These are phyloP conservation scores for Eutrema heterophyllum DNA, from an alignment of 345 rosid species.

Conservation along the genomic window DNA sequence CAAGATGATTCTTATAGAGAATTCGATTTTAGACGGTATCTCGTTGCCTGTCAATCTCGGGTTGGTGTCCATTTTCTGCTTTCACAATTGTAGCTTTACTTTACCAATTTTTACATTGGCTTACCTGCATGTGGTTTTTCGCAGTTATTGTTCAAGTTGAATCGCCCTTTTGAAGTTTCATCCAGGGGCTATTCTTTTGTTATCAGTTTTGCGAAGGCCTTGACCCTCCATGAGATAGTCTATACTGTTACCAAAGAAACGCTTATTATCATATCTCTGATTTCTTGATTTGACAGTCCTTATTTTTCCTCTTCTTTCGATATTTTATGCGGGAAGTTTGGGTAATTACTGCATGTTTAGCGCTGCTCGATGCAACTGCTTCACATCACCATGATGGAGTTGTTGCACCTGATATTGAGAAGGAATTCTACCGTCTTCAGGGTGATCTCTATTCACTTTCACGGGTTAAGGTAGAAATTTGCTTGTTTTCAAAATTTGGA, in stretches of 20 bases:
- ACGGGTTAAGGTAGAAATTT: constrained; percentile 68
- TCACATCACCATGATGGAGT: constrained; percentile 62
- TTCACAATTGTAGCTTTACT: constrained; percentile 15
- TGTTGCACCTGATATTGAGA: constrained; percentile 70
- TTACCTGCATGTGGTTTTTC: constrained; percentile 13
- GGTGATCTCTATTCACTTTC: constrained; percentile 96
- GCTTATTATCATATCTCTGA: background rate
- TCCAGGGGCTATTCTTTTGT: constrained; percentile 84
- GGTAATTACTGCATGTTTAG: constrained; percentile 88
- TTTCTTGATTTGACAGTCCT: constrained; percentile 22
- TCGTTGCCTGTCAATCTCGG: constrained; percentile 89
- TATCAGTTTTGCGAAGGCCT: constrained; percentile 73
- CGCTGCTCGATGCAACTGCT: constrained; percentile 62
- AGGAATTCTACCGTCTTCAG: constrained; percentile 85
- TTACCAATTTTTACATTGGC: constrained; percentile 1
- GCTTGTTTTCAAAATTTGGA: constrained; percentile 50
- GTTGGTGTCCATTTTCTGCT: constrained; percentile 36
- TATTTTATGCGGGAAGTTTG: constrained; percentile 70
- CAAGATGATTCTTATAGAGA: constrained; percentile 93
- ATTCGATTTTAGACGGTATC: constrained; percentile 92
- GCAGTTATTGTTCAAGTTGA: constrained; percentile 86
- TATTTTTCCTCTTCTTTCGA: constrained; percentile 17
- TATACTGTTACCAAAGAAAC: constrained; percentile 7
- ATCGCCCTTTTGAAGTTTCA: constrained; percentile 93
- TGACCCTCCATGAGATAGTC: constrained; percentile 71